Percentiles rank a stretch among this genome's conserved stretches.
Conservation (phyloP, 495 filamentous ascomycete species). For the Talaromyces adpressus region DNA sequence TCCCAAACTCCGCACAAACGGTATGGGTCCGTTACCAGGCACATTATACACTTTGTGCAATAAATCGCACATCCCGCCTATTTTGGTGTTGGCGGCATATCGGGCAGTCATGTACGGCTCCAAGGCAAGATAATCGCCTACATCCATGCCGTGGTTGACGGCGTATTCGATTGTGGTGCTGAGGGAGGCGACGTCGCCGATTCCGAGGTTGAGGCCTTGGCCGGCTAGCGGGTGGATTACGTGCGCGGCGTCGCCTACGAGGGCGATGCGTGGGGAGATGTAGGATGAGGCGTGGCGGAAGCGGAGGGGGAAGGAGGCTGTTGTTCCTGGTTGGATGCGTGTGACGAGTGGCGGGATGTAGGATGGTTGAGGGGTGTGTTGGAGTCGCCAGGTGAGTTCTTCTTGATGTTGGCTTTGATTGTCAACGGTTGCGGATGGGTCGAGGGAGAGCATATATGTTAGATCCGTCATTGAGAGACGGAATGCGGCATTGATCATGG, state of each 20-base stretch:
- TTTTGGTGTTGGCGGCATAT: slow-evolving; percentile 73
- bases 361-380: slow-evolving; percentile 51
- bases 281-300: slow-evolving; percentile 90
- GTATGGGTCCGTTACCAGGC: slow-evolving; percentile 60
- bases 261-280: slow-evolving; percentile 76
- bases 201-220: slow-evolving; percentile 90
- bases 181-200: slow-evolving; percentile 77
- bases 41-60: slow-evolving; percentile 87
- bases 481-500: slow-evolving; percentile 93
- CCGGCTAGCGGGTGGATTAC: slow-evolving; percentile 91
- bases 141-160: slow-evolving; percentile 75
- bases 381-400: slow-evolving; percentile 75
- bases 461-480: slow-evolving; percentile 73
- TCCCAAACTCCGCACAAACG: slow-evolving; percentile 69
- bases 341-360: slow-evolving; percentile 51
- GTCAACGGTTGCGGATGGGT: slow-evolving; percentile 26
- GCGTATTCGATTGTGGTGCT: slow-evolving; percentile 67
- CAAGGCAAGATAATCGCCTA: slow-evolving; percentile 65
- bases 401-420: slow-evolving; percentile 44
- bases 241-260: slow-evolving; percentile 92
- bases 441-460: slow-evolving; percentile 62
- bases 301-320: slow-evolving; percentile 84
- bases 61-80: slow-evolving; percentile 87
- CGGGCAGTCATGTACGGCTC: slow-evolving; percentile 73
- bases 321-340: slow-evolving; percentile 68